These are phyloP conservation scores for Marasmius sp. DNA, from an alignment of 1,284 basidiomycete genomes.

Conservation along the genomic window DNA sequence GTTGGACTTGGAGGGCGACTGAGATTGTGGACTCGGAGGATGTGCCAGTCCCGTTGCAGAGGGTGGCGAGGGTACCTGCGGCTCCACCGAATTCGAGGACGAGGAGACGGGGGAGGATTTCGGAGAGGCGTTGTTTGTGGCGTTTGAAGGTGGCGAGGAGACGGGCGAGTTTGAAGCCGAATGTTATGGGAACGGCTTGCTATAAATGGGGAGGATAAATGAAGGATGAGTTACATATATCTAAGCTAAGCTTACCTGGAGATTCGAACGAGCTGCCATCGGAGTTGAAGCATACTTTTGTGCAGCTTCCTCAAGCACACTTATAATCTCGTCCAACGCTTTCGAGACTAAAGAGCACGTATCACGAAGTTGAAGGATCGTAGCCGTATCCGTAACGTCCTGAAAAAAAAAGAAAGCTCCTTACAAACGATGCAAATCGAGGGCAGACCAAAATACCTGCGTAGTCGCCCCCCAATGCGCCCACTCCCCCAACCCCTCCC, in stretches of 20 bases:
- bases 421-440: too few relatives aligned
- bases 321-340: conserved; percentile 28
- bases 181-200: conserved; percentile 45
- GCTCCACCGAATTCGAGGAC: conserved; percentile 44
- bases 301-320: conserved; percentile 27
- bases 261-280: conserved; percentile 45
- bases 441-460: conserved; percentile 33
- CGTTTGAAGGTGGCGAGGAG: conserved; percentile 40
- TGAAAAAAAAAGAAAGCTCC: conserved; percentile 14
- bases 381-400: conserved; percentile 48
- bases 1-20: conserved; percentile 37
- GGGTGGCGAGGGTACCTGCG: conserved; percentile 41
- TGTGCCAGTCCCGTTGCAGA: conserved; percentile 29
- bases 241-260: conserved; percentile 31
- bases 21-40: conserved; percentile 23
- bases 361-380: conserved; percentile 38
- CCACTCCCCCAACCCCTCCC: conserved; percentile 43
- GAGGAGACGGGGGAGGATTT: conserved; percentile 34
- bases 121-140: conserved; percentile 33
- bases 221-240: too few relatives aligned
- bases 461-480: conserved; percentile 46
- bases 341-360: conserved; percentile 33
- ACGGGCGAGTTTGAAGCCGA: conserved; percentile 45
- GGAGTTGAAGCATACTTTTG: conserved; percentile 32
- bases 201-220: background rate